These are phyloP conservation scores for Dionaea muscipula DNA, from an alignment of 179 eudicot species.

Conservation along the genomic window DNA sequence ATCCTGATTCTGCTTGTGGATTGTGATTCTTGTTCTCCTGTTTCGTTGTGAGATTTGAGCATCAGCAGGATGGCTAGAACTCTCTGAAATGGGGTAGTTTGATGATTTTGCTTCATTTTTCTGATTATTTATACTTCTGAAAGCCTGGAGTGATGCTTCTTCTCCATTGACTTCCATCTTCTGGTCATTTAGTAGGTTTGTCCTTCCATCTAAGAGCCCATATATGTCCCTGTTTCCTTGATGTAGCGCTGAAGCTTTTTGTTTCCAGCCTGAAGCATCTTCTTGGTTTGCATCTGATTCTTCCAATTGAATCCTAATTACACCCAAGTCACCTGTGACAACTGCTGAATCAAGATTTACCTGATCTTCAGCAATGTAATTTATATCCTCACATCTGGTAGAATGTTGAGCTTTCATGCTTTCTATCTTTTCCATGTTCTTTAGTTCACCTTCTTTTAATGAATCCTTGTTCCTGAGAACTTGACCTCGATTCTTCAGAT, in stretches of 20 bases:
- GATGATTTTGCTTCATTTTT: slow-evolving; percentile 2
- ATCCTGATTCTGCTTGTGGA: slow-evolving; percentile 38
- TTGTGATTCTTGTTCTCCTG: slow-evolving; percentile 51
- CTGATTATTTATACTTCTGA: slow-evolving; percentile 8
- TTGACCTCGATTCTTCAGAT: not conserved
- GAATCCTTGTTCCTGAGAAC: slow-evolving; percentile 2
- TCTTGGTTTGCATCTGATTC: slow-evolving; percentile 24
- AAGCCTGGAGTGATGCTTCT: slow-evolving; percentile 10
- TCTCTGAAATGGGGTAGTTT: slow-evolving; percentile 13
- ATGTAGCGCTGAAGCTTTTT: slow-evolving; percentile 23
- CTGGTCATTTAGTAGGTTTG: slow-evolving; percentile 16
- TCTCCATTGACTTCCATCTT: slow-evolving; percentile 17
- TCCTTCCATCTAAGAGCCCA: slow-evolving; percentile 18
- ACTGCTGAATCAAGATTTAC: slow-evolving; percentile 26
- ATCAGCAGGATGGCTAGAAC: slow-evolving; percentile 14
- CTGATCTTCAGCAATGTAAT: slow-evolving; percentile 19
- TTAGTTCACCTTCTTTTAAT: not conserved
- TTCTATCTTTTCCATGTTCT: slow-evolving; percentile 1
- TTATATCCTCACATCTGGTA: slow-evolving; percentile 7
- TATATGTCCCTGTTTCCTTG: slow-evolving; percentile 20
- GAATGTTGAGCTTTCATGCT: not conserved
- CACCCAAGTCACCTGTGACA: slow-evolving; percentile 25
- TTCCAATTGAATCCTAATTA: slow-evolving; percentile 33
- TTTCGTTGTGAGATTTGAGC: slow-evolving; percentile 9
- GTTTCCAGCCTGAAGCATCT: slow-evolving; percentile 25